Evolutionary conservation across 1,284 basidiomycete species (phyloP).

Genomic region (Naganishia sp.): DNA sequence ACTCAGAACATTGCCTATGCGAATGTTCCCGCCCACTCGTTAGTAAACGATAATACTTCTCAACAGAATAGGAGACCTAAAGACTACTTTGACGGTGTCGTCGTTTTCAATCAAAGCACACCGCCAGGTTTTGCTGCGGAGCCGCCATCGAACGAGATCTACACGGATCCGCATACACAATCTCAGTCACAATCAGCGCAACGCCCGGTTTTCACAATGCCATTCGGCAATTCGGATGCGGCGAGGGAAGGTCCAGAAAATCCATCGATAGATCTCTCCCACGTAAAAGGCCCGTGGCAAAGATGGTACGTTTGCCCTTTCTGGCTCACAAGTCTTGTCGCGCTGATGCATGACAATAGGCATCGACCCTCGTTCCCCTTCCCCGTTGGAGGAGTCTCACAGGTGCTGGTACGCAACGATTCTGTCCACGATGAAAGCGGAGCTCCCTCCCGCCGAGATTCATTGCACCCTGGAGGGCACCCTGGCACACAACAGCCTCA

Average conservation of each 20-base stretch:
- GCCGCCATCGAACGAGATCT: constrained; percentile 34
- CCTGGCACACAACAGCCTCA: constrained; percentile 12
- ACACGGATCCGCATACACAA: constrained; percentile 26
- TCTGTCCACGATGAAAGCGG: neutral
- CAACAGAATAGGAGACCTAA: constrained; percentile 31
- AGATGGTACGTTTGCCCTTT: constrained; percentile 42
- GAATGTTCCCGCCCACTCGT: constrained; percentile 10
- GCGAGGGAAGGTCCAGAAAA: neutral
- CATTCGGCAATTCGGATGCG: constrained; percentile 36
- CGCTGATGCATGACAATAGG: constrained; percentile 33
- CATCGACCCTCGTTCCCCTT: constrained; percentile 50
- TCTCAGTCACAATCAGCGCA: constrained; percentile 32
- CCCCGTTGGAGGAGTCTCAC: constrained; percentile 33
- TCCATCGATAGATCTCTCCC: constrained; percentile 34
- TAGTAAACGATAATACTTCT: constrained; percentile 5
- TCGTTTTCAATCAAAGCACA: constrained; percentile 39
- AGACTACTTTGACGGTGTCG: constrained; percentile 45
- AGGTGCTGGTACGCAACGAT: neutral
- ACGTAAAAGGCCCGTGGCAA: constrained; percentile 39
- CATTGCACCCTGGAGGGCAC: constrained; percentile 2
- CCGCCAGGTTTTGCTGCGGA: constrained; percentile 33
- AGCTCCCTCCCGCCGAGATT: neutral
- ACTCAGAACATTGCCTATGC: constrained; percentile 26
- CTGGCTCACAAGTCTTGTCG: neutral
- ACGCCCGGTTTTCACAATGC: constrained; percentile 44